Base-by-base conservation (phyloP, 2,329 filamentous ascomycete species). In the Claviceps sp. region DNA sequence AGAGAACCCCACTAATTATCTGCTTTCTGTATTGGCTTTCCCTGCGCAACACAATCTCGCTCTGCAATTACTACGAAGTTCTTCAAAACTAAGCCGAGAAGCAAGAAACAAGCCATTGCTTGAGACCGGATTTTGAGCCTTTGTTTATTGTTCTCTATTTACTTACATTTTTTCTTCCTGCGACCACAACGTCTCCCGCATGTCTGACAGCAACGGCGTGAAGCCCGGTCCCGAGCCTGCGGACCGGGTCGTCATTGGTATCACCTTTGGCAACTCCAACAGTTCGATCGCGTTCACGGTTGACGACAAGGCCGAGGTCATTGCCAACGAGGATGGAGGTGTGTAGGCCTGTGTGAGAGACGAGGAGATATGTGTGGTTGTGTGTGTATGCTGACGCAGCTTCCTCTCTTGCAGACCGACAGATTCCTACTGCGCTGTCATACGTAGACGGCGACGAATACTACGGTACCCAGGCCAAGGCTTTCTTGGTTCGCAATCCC, bases 241-340 rank as follows among this genome's bases (percentile, higher is more conserved):
- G 60, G 75, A 82, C 61, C 76, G 81, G 62, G 75, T 77, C 63
- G 88, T 85, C 67, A 97, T 98, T 72, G 93, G 93, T 68, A 89
- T 98, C 67, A 86, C 90, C 60, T 96, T 97, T 76, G 93, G 93
- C 72, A 98, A 97, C 76, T 90, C 89, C 56, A 95, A 95, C 82
- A 94, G 88, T 74, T 96, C 89, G 55, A 96, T 98, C 72, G 91
- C 91, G 62, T 89, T 84, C 68, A 95, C 90, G 47, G 80, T 84
- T 56, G 91, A 97, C 65, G 91, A 94, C 71, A 95, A 94, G 76
- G 85, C 89, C 58, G 88, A 96, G 69, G 91, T 98, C 58, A 97
- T 98, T 72, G 93, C 93, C 65, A 97, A 98, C 73, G 93, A 97
- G 75, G 93, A 97, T 66, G 93, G 93, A 77, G 88, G 88, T 89